Base-by-base conservation (phyloP, 805 yeast genomes). In the Suhomyces sp. region DNA sequence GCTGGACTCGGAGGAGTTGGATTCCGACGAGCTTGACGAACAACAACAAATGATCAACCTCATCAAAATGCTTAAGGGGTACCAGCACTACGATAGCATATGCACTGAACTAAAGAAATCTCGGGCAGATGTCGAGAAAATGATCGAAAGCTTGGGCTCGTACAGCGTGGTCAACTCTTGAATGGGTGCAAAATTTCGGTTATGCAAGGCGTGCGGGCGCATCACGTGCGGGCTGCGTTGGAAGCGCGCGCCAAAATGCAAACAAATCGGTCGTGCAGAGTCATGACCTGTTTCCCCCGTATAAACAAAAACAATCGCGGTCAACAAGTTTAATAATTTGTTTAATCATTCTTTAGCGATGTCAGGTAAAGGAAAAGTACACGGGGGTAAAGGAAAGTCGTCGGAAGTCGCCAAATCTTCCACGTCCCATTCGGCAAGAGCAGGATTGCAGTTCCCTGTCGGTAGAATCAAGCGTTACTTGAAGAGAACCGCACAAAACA, bases 381-480 rank as follows among this genome's bases (percentile, higher is more conserved):
- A 88, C 72, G 97, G 98, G 61, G 97, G 97, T 68, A 93, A 92
- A 77, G 97, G 97, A 62, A 92, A 92, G 73, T 86, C 96, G 24
- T 90, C 96, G 33, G 80, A 75, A 56, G 58, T 67, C 48, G 89
- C 89, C 69, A 87, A 86, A 71, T 75, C 77, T 48, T 81, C 93
- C 22, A 92, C 88, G 63, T 88, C 97, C 12, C 96, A 92, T 63
- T 89, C 96, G 5, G 96, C 96, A 8, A 86, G 96, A 72, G 97
- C 97, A 26, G 97, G 97, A 24, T 78, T 91, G 70, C 94, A 88
- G 71, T 94, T 94, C 78, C 99, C 99, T 48, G 98, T 96, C 38
- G 99, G 99, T 55, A 90, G 99, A 86, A 91, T 94, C 64, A 93
- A 94, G 83, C 85, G 99, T 79, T 93, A 91, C 71, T 80, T 94